phyloP scores from a whole-genome alignment of 2,329 filamentous ascomycete genomes.

The Fusarium sp. region DNA sequence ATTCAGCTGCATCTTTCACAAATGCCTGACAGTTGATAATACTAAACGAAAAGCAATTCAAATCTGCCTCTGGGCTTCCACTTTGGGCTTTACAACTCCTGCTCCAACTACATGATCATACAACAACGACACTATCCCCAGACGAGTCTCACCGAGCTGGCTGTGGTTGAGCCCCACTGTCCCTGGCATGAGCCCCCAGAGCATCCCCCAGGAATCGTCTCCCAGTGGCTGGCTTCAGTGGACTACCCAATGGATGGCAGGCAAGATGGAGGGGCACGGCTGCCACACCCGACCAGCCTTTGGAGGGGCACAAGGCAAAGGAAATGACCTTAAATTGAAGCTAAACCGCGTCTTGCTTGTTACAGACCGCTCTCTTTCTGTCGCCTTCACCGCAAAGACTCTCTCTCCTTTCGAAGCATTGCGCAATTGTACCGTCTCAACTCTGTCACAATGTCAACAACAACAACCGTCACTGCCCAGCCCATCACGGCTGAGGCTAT shows the following conservation, averaged over 20 bases:
- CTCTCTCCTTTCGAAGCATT: background rate
- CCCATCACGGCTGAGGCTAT: constrained; percentile 89
- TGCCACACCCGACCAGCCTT: constrained; percentile 33
- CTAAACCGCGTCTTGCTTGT: background rate
- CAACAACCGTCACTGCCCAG: constrained; percentile 62
- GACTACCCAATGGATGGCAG: constrained; percentile 11
- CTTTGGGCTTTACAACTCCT: background rate
- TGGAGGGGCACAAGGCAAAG: constrained; percentile 42
- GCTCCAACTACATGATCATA: background rate
- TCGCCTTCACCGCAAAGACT: constrained; percentile 4
- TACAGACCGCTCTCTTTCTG: constrained; percentile 35
- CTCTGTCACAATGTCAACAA: constrained; percentile 48
- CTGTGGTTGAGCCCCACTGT: constrained; percentile 42
- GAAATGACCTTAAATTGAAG: constrained; percentile 44
- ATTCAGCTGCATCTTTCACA: background rate
- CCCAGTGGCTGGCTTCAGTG: constrained; percentile 37
- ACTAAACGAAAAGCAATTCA: background rate
- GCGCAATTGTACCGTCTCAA: background rate
- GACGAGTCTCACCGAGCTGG: constrained; percentile 44
- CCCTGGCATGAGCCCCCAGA: constrained; percentile 22
- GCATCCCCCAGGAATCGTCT: constrained; percentile 3
- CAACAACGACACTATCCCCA: constrained; percentile 28
- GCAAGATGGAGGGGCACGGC: constrained; percentile 34
- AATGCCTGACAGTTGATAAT: background rate
- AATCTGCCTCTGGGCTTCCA: background rate